Evolutionary conservation across 106 monocot genomes (phyloP).

Genomic region (Ottelia alismoides): DNA sequence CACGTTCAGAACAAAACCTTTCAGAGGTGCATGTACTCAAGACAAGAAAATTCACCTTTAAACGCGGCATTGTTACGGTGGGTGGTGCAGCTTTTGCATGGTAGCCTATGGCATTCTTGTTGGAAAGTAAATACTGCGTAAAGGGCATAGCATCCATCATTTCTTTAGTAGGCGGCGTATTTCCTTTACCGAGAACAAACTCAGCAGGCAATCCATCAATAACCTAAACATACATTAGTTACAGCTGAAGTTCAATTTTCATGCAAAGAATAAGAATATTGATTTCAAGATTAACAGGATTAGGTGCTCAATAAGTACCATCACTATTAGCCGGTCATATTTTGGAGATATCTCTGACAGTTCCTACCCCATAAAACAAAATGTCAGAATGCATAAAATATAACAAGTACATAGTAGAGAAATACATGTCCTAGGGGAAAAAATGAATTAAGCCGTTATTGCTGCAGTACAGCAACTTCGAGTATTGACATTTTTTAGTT

Average conservation of each 20-base stretch:
- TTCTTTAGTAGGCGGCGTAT: conserved; percentile 28
- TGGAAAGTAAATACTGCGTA: conserved; percentile 63
- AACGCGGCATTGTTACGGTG: conserved; percentile 94
- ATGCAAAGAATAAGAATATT: not conserved
- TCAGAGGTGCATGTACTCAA: not conserved
- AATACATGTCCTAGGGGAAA: no score
- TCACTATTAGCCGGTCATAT: conserved; percentile 68
- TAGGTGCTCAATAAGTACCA: conserved; percentile 35
- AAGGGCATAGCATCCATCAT: conserved; percentile 79
- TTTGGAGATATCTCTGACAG: conserved; percentile 50
- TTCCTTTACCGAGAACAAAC: conserved; percentile 74
- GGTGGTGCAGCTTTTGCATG: conserved; percentile 97
- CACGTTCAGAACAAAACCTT: not conserved
- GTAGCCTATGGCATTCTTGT: conserved; percentile 51
- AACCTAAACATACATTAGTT: conserved; percentile 27
- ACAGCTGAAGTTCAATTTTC: no score
- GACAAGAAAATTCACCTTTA: conserved; percentile 41
- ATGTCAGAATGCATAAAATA: no score
- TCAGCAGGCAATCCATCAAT: conserved; percentile 96
- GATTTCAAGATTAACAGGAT: not conserved
- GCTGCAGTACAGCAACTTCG: no score
- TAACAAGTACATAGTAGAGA: no score
- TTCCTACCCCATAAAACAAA: conserved; percentile 35
- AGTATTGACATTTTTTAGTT: no score
- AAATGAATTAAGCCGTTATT: no score